Conservation (phyloP, 176 grass and related monocot genomes). For the Secale cereale region DNA sequence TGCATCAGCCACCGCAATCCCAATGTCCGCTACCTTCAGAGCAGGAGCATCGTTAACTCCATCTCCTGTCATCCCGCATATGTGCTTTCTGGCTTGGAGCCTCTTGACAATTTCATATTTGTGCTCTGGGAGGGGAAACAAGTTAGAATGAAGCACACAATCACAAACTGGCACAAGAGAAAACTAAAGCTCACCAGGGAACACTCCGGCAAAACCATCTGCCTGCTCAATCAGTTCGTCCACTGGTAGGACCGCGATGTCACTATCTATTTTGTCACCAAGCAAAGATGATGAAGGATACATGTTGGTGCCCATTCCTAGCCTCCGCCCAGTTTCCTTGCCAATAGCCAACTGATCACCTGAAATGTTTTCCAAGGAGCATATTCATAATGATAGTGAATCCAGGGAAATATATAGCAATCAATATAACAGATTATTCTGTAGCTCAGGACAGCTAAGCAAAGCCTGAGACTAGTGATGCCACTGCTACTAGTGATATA, state of each 20-base stretch:
- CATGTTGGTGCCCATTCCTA: constrained; percentile 68
- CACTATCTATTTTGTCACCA: constrained; percentile 44
- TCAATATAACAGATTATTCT: neutral
- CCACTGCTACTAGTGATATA: neutral
- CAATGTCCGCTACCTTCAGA: constrained; percentile 58
- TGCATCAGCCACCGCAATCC: constrained; percentile 61
- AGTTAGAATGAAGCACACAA: constrained; percentile 16
- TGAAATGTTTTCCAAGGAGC: constrained; percentile 24
- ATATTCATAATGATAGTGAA: constrained; percentile 5
- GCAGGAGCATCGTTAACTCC: constrained; percentile 65
- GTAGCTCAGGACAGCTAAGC: neutral
- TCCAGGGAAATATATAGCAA: neutral
- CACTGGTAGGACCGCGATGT: constrained; percentile 45
- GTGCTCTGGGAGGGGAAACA: constrained; percentile 44
- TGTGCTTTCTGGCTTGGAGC: constrained; percentile 61
- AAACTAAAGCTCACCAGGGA: constrained; percentile 42
- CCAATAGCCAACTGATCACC: constrained; percentile 70
- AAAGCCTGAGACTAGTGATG: neutral
- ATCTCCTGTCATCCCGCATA: constrained; percentile 70
- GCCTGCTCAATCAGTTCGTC: constrained; percentile 57
- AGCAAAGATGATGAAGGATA: constrained; percentile 61
- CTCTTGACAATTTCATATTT: constrained; percentile 65
- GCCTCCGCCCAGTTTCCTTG: constrained; percentile 59
- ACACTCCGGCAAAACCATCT: constrained; percentile 62
- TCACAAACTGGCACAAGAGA: neutral